Evolutionary conservation across 1,284 basidiomycete species (phyloP).

Genomic region (Cystobasidium slooffiae): DNA sequence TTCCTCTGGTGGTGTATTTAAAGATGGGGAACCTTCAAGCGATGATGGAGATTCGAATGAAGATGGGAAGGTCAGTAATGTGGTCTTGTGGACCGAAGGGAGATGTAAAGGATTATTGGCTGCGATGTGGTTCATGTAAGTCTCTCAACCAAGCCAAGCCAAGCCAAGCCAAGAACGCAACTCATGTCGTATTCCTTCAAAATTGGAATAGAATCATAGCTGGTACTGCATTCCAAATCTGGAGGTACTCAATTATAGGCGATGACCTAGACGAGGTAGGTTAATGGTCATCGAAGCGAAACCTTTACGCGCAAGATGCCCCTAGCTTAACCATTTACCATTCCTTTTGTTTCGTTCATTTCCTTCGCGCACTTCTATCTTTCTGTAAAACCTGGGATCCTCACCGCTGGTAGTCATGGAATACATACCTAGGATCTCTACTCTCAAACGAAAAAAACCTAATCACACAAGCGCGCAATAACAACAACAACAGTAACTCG

Average conservation of each 20-base stretch:
- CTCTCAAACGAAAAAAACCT: conserved; percentile 27
- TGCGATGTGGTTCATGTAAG: conserved; percentile 43
- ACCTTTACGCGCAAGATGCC: background rate
- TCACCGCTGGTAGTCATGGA: conserved; percentile 37
- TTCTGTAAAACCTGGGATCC: too few relatives aligned
- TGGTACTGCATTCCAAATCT: conserved; percentile 36
- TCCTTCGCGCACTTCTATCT: too few relatives aligned
- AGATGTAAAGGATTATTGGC: conserved; percentile 40
- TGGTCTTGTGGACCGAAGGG: conserved; percentile 18
- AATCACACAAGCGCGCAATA: background rate
- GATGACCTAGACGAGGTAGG: conserved; percentile 40
- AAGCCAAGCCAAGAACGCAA: background rate
- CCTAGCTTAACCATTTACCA: background rate
- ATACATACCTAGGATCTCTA: conserved; percentile 35
- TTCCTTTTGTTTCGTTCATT: background rate
- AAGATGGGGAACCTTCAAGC: background rate
- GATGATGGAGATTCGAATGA: too few relatives aligned
- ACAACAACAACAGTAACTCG: background rate
- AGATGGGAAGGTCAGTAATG: background rate
- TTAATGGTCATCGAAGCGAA: background rate
- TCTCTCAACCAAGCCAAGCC: background rate
- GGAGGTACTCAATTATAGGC: conserved; percentile 38
- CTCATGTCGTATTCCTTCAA: too few relatives aligned
- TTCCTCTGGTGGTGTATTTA: conserved; percentile 15
- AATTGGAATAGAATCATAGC: too few relatives aligned